Base-by-base conservation (phyloP, 2,329 filamentous ascomycete species). In the Cladosporium sp. region DNA sequence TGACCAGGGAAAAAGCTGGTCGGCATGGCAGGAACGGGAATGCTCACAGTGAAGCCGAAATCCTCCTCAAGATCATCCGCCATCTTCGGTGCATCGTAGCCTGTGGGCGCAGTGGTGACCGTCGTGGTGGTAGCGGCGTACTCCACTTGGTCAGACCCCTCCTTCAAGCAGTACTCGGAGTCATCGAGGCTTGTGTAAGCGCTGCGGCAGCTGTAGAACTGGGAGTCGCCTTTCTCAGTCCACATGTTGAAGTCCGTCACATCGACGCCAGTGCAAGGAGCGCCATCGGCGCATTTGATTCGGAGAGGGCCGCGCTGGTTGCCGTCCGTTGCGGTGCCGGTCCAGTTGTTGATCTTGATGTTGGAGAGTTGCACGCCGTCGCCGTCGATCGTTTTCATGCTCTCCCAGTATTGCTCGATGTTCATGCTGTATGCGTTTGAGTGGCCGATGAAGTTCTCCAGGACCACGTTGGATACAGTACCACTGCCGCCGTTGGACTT, bases 401-500 rank as follows among this genome's bases (percentile, higher is more conserved):
- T 69, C 24, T 63, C 61, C 79, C 79, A 82, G 58, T 75, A 72
- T 50, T 76, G 69, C 64, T 83, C 75, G 48, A 82, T 72, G 61
- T 82, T 69, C 19, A 82, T 67, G 9, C 73, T 74, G 67, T 82
- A 83, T 3, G 80, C 79, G 54, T 83, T 84, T 51, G 69, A 66
- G 62, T 80, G 78, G 34, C 80, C 80, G 62, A 80, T 78, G 64
- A 83, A 84, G 67, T 82, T 81, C 58, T 79, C 74, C 36, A 83
- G 71, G 1, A 72, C 58, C 12, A 72, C 67, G 56, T 82, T 74
- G 37, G 70, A 70, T 4, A 83, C 73, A 2, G 67, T 72, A 18
- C 80, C 80, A 51, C 63, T 71, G 32, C 80, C 80, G 37, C 80
- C 80, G 58, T 81, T 78, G 47, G 73, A 77, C 65, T 83, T 84